phyloP scores from a whole-genome alignment of 2,329 filamentous ascomycete species.

The Colletotrichum noveboracense region DNA sequence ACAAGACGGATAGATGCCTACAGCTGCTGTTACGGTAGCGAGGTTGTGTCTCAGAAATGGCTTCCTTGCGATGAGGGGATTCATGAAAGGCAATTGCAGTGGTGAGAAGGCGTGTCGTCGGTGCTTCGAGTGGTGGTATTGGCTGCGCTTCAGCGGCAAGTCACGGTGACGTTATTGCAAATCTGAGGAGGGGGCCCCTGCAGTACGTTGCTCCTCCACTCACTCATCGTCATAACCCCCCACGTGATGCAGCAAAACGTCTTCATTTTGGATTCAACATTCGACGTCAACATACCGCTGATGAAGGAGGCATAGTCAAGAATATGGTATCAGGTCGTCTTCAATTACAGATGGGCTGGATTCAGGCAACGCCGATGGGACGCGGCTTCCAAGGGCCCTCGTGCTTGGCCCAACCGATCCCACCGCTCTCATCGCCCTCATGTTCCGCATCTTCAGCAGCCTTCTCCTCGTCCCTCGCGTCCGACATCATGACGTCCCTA shows the following conservation, averaged over 20 bases:
- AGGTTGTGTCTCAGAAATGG: slow-evolving; percentile 37
- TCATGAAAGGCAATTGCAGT: slow-evolving; percentile 39
- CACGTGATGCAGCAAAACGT: slow-evolving; percentile 2
- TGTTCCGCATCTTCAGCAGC: slow-evolving; percentile 2
- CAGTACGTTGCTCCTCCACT: neutral
- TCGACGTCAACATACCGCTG: neutral
- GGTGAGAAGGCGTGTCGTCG: neutral
- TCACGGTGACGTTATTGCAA: slow-evolving; percentile 21
- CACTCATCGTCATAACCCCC: neutral
- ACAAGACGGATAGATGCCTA: slow-evolving; percentile 26
- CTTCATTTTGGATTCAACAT: neutral
- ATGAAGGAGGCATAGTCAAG: neutral
- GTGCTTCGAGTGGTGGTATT: neutral
- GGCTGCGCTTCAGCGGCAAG: neutral
- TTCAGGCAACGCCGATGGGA: slow-evolving; percentile 61
- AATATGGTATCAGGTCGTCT: neutral
- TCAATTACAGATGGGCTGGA: neutral
- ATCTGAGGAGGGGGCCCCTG: neutral
- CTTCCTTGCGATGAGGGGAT: slow-evolving; percentile 42
- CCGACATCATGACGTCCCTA: slow-evolving; percentile 1
- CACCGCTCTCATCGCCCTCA: slow-evolving; percentile 14
- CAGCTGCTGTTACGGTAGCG: slow-evolving; percentile 30
- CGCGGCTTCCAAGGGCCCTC: slow-evolving; percentile 61
- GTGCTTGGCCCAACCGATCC: slow-evolving; percentile 53
- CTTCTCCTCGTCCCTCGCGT: neutral